These are phyloP conservation scores for Cercospora sesami DNA, from an alignment of 2,329 filamentous ascomycete species.

Conservation along the genomic window DNA sequence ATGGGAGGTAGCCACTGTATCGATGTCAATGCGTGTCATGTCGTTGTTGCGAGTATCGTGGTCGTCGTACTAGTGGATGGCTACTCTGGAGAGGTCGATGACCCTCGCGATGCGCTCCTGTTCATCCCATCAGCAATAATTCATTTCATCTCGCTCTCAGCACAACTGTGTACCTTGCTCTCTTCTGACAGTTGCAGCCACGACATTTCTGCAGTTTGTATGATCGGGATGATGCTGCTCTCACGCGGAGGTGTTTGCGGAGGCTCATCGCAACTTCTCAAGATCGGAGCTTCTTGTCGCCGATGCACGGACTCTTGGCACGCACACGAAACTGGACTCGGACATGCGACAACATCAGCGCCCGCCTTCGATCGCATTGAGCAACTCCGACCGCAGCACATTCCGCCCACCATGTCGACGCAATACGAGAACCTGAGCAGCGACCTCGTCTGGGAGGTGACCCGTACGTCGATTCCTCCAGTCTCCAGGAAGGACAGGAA, in stretches of 20 bases:
- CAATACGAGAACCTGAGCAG: constrained; percentile 68
- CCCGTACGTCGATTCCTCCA: constrained; percentile 66
- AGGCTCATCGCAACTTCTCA: not conserved
- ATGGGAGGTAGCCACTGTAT: constrained; percentile 83
- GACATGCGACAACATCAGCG: constrained; percentile 1
- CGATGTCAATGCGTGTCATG: constrained; percentile 19
- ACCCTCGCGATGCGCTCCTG: constrained; percentile 97
- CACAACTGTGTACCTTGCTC: constrained; percentile 70
- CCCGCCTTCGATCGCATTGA: constrained; percentile 10
- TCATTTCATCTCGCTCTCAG: not conserved
- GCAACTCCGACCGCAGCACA: constrained; percentile 30
- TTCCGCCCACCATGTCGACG: constrained; percentile 59
- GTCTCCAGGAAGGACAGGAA: constrained; percentile 6
- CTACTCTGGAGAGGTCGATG: constrained; percentile 90
- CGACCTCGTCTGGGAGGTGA: constrained; percentile 92
- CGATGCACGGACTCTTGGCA: constrained; percentile 8
- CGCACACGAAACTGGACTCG: constrained; percentile 1
- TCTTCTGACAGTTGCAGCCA: constrained; percentile 79
- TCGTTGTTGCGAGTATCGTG: not conserved
- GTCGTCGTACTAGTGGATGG: constrained; percentile 82
- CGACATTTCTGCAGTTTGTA: constrained; percentile 28
- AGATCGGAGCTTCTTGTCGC: constrained; percentile 1
- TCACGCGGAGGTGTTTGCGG: constrained; percentile 2
- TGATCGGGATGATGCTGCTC: not conserved
- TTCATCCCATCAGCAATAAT: constrained; percentile 31